A percentile compares a stretch with the other conserved stretches of the same genome.
Evolutionary conservation across 768 basidiomycete genomes (phyloP).

Genomic region (Kondoa malvinella): DNA sequence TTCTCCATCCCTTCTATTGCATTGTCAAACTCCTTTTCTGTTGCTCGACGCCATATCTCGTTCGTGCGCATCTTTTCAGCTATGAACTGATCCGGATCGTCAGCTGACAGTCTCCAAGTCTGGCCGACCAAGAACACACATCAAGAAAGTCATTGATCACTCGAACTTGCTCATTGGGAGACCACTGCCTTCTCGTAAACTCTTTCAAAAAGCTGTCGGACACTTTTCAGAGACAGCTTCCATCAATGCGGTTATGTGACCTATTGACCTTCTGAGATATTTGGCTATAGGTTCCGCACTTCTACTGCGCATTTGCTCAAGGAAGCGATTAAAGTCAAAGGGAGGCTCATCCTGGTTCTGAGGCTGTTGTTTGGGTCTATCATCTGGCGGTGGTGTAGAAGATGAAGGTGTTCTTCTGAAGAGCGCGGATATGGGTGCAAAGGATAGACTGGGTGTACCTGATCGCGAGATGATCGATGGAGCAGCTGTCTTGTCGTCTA

Average conservation of each 20-base stretch:
- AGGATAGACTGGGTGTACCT: background rate
- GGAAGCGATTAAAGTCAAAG: slow-evolving; percentile 87
- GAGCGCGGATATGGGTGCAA: background rate
- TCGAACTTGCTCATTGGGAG: slow-evolving; percentile 82
- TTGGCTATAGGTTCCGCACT: slow-evolving; percentile 82
- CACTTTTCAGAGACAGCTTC: background rate
- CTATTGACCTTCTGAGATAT: slow-evolving; percentile 77
- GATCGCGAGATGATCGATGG: no score
- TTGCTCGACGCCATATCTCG: slow-evolving; percentile 57
- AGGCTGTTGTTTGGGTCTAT: background rate
- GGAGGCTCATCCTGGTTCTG: background rate
- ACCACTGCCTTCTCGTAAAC: slow-evolving; percentile 59
- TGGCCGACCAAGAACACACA: slow-evolving; percentile 37
- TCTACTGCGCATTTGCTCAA: slow-evolving; percentile 82
- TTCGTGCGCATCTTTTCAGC: slow-evolving; percentile 64
- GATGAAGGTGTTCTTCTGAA: background rate
- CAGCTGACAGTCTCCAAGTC: background rate
- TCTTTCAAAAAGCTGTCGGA: slow-evolving; percentile 17
- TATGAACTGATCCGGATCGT: slow-evolving; percentile 54
- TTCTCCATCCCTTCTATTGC: slow-evolving; percentile 99
- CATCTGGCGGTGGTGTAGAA: background rate
- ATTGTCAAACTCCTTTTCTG: slow-evolving; percentile 78
- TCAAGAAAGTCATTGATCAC: slow-evolving; percentile 83
- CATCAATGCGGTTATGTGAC: background rate
- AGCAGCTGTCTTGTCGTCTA: background rate